Percentiles rank a stretch among this genome's conserved stretches.
Evolutionary conservation across 2,329 filamentous ascomycete genomes (phyloP).

Genomic region (Aureobasidium sp.): DNA sequence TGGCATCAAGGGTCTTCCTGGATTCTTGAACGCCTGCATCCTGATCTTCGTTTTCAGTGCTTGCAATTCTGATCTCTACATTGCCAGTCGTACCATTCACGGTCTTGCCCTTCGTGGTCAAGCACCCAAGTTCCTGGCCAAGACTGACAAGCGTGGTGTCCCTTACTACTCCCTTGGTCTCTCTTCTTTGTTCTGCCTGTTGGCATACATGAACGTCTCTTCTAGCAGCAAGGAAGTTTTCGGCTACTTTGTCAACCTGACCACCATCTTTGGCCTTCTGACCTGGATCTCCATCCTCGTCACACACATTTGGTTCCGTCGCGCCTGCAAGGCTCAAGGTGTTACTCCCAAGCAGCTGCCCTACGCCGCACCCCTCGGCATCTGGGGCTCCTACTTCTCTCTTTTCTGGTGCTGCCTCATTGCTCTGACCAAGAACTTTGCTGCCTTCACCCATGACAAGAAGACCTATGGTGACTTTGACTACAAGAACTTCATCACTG

Average conservation of each 20-base stretch:
- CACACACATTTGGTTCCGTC: slow-evolving; percentile 43
- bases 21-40: slow-evolving; percentile 68
- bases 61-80: slow-evolving; percentile 72
- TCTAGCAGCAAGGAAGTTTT: slow-evolving; percentile 37
- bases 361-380: slow-evolving; percentile 63
- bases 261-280: slow-evolving; percentile 34
- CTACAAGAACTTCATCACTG: slow-evolving; percentile 71
- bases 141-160: slow-evolving; percentile 64
- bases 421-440: slow-evolving; percentile 75
- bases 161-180: slow-evolving; percentile 58
- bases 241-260: slow-evolving; percentile 42
- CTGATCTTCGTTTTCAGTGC: slow-evolving; percentile 70
- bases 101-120: slow-evolving; percentile 65
- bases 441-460: slow-evolving; percentile 53
- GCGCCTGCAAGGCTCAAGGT: slow-evolving; percentile 39
- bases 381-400: slow-evolving; percentile 59
- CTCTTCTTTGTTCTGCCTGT: slow-evolving; percentile 55
- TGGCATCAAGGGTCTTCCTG: slow-evolving; percentile 54
- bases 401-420: slow-evolving; percentile 66
- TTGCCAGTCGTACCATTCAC: slow-evolving; percentile 63
- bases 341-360: slow-evolving; percentile 37
- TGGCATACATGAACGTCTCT: slow-evolving; percentile 44
- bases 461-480: slow-evolving; percentile 51
- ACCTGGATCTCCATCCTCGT: slow-evolving; percentile 46
- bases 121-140: slow-evolving; percentile 64